Percentiles rank a stretch among this genome's conserved stretches.
These are phyloP conservation scores for Grosmannia serpens DNA, from an alignment of 2,329 filamentous ascomycete species.

Conservation along the genomic window DNA sequence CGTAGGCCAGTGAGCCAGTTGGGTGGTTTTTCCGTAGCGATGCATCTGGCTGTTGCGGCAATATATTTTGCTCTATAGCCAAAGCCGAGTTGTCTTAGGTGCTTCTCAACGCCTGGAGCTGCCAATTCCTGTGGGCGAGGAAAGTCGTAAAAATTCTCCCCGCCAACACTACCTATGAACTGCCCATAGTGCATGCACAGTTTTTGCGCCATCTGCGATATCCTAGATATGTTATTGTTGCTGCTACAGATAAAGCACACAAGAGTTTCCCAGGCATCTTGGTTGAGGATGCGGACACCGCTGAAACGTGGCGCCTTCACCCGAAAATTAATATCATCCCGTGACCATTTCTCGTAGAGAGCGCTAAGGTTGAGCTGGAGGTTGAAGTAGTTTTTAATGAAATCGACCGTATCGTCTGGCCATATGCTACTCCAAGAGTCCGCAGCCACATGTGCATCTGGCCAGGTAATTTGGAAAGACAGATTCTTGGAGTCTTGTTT, in stretches of 20 bases:
- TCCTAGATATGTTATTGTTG: conserved; percentile 94
- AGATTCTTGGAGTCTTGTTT: conserved; percentile 70
- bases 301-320: conserved; percentile 78
- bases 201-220: conserved; percentile 93
- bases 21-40: conserved; percentile 53
- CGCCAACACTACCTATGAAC: conserved; percentile 58
- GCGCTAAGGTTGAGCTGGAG: conserved; percentile 61
- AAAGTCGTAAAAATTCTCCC: conserved; percentile 31
- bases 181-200: conserved; percentile 78
- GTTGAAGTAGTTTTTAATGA: conserved; percentile 81
- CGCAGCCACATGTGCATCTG: not conserved
- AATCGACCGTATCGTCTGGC: conserved; percentile 56
- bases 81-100: conserved; percentile 75
- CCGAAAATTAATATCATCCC: conserved; percentile 75
- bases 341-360: conserved; percentile 81
- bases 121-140: conserved; percentile 41
- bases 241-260: conserved; percentile 96
- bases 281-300: conserved; percentile 82
- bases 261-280: conserved; percentile 92
- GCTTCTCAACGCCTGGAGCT: conserved; percentile 61
- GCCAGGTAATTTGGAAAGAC: conserved; percentile 66
- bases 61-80: conserved; percentile 94
- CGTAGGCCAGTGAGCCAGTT: conserved; percentile 69
- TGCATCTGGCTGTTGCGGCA: conserved; percentile 66
- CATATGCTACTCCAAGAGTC: not conserved